phyloP scores from a whole-genome alignment of 83 land plant genomes.

The Thuja plicata region DNA sequence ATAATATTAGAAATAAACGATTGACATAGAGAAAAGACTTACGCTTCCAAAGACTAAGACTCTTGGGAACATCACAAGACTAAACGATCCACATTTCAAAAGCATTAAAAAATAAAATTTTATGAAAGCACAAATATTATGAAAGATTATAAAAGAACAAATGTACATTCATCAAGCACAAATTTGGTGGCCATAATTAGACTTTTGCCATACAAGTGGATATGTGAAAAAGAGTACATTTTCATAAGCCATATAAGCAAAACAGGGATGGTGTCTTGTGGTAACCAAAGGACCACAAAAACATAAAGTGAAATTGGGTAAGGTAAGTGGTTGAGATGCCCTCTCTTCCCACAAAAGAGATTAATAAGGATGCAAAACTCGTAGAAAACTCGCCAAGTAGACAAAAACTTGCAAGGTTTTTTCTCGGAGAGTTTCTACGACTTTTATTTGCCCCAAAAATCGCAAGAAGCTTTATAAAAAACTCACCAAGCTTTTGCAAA shows the following conservation, averaged over 20 bases:
- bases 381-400: too few species aligned
- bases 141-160: background rate
- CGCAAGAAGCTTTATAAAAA: too few species aligned
- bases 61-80: background rate
- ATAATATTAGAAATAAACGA: background rate
- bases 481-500: too few species aligned
- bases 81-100: background rate
- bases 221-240: background rate
- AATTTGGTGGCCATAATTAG: background rate
- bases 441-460: too few species aligned
- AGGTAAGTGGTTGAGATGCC: too few species aligned
- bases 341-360: too few species aligned
- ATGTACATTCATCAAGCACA: background rate
- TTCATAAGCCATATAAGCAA: background rate
- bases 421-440: too few species aligned
- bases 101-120: background rate
- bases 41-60: background rate
- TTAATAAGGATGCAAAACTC: too few species aligned
- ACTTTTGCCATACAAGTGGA: background rate
- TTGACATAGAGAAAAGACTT: background rate
- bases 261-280: background rate
- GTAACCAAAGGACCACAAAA: background rate
- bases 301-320: too few species aligned
- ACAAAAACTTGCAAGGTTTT: too few species aligned
- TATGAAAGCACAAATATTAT: background rate